Percentiles rank a stretch among this genome's conserved stretches.
phyloP scores from a whole-genome alignment of 2,329 filamentous ascomycete species.

The Xylariaceae sp. region DNA sequence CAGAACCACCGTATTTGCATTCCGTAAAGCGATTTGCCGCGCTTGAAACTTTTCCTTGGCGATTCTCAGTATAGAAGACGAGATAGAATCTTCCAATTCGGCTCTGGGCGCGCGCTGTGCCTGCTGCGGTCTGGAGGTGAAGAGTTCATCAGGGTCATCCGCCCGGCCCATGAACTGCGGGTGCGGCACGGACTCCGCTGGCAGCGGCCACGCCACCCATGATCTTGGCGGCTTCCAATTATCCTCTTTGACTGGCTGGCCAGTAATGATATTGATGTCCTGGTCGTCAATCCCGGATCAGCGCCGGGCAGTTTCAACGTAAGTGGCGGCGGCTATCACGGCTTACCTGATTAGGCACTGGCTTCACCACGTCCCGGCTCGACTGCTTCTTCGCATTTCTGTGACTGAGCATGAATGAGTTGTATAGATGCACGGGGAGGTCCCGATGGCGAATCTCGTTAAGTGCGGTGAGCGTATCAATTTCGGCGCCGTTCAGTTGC shows the following conservation, averaged over 20 bases:
- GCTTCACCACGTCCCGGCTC: constrained; percentile 11
- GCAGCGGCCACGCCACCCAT: constrained; percentile 87
- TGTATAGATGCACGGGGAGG: constrained; percentile 72
- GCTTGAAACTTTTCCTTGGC: constrained; percentile 60
- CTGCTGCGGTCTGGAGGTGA: constrained; percentile 42
- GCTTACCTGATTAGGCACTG: constrained; percentile 33
- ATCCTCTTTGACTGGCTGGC: constrained; percentile 23
- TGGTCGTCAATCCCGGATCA: constrained; percentile 7
- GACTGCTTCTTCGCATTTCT: constrained; percentile 26
- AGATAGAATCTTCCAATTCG: constrained; percentile 64
- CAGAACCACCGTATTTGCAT: constrained; percentile 10
- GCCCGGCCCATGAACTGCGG: constrained; percentile 45
- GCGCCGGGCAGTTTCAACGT: constrained; percentile 5
- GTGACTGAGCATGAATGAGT: constrained; percentile 64
- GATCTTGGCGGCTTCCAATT: constrained; percentile 49
- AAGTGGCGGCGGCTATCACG: background rate
- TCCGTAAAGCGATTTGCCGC: constrained; percentile 32
- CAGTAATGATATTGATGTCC: constrained; percentile 30
- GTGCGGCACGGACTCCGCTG: constrained; percentile 54
- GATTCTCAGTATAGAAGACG: constrained; percentile 58
- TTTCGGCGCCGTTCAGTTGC: constrained; percentile 55
- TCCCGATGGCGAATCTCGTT: constrained; percentile 60
- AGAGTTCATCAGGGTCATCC: constrained; percentile 38
- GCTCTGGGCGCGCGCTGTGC: constrained; percentile 48
- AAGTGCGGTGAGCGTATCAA: constrained; percentile 57